Base-by-base conservation (phyloP, 2,329 filamentous ascomycete species). In the Aspergillus sp. region DNA sequence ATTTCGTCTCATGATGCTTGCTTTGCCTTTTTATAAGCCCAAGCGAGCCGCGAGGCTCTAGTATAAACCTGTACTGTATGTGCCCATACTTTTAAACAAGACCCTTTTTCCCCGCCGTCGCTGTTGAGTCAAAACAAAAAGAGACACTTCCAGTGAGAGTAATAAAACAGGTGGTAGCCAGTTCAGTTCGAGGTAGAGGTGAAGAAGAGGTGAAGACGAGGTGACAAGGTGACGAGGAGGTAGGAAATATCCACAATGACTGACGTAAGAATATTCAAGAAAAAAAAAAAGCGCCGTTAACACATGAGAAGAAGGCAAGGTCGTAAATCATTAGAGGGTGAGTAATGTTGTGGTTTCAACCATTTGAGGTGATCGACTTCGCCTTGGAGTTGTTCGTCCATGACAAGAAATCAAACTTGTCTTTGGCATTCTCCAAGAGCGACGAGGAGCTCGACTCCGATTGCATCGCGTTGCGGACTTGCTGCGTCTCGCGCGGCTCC, bases 401-500 rank as follows among this genome's bases (percentile, higher is more conserved):
- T 30, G 75, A 75, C 48, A 82, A 75, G 60, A 83, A 78, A 63
- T 82, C 81, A 52, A 82, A 82, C 60, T 79, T 82, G 41, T 82
- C 80, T 61, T 77, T 80, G n/a, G 72, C 67, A 54, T 71, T 72
- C 50, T 77, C 75, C 41, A 73, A 64, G 22, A 72, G 67, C 7
- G 74, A 71, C 17, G 51, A 40, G 30, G 69, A 61, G 40, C 68
- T 66, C 11, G 73, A 65, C 30, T 71, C 68, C 9, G 68, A 52
- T 11, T 67, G 65, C n/a, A 68, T 37, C 15, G 54, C 63, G 47
- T 42, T 52, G 42, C 64, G 59, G 56, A 61, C 65, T 30, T 62
- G 67, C 58, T 67, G 53, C 20, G 57, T 56, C 50, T 79, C 77
- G 56, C 74, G 69, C 1, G 93, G 93, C 72, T 97, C 93, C 22